Base-by-base conservation (phyloP, 2,329 filamentous ascomycete genomes). In the Apiospora pterosperma region DNA sequence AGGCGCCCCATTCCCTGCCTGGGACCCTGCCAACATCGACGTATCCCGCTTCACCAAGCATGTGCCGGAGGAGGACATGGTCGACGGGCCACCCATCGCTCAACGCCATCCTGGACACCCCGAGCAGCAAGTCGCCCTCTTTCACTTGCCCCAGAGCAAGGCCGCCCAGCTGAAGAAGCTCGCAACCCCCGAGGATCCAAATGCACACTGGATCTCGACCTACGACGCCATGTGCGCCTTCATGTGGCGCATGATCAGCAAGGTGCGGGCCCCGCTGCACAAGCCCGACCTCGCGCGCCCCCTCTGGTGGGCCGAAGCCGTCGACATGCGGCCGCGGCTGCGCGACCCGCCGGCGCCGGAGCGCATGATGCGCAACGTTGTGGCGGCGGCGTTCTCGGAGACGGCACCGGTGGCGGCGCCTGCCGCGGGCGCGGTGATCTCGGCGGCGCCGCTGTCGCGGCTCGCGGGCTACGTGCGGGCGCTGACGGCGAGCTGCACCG, bases 131-230 rank as follows among this genome's bases (percentile, higher is more conserved):
- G 73, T 66, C 1, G 70, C 80, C 0, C 72, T 82, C 1, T 81
- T 82, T 65, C 80, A 82, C 62, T 71, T 82, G 0, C 77, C 80
- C 3, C 77, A 76, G 66, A 81, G 79, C 69, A 82, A 81, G 64
- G 77, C 77, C 0, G 75, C 75, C 0, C 68, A 75, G 60, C 69
- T 83, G 5, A 82, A 82, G 65, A 68, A 66, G 12, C 70, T 76
- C 1, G 79, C 78, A 0, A 69, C 60, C 0, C 76, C 78, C 4
- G 48, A 62, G 0, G 60, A 69, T 0, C 76, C 77, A 21, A 28
- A 34, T 2, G 76, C 74, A 7, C 70, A 71, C 12, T 81, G 80
- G 78, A 75, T 83, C 38, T 82, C 80, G 4, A 82, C 78, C 2
- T 82, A 81, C 66, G 81, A 82, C 61, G 79, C 79, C n/a, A 76